Conservation (phyloP, 2,329 filamentous ascomycete species). For the Ophiostoma australiae region DNA sequence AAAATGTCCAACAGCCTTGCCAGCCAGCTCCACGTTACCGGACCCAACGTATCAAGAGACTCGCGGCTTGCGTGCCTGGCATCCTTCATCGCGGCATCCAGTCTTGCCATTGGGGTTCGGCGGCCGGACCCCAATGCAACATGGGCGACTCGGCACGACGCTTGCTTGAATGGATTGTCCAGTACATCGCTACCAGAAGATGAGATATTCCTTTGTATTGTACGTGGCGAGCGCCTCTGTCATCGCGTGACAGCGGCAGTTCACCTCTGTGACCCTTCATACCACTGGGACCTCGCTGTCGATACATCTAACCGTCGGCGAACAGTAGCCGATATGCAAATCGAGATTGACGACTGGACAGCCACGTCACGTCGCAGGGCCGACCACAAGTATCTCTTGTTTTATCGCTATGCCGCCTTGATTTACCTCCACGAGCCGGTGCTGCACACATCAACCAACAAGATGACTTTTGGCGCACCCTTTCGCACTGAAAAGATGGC, state of each 20-base stretch:
- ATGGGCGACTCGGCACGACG: constrained; percentile 16
- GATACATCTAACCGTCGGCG: not conserved
- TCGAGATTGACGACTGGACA: constrained; percentile 17
- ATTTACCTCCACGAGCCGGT: constrained; percentile 17
- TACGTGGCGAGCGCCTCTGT: constrained; percentile 18
- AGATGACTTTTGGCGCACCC: constrained; percentile 17
- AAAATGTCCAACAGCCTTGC: constrained; percentile 16
- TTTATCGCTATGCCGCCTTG: constrained; percentile 17
- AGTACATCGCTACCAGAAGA: not conserved
- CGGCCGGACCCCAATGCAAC: not conserved
- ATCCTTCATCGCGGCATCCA: constrained; percentile 14
- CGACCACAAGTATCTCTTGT: constrained; percentile 13
- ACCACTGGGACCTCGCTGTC: constrained; percentile 6
- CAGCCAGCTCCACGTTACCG: constrained; percentile 1
- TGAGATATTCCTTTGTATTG: constrained; percentile 7
- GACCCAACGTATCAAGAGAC: not conserved
- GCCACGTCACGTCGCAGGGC: not conserved
- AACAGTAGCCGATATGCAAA: not conserved
- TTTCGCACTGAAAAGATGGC: constrained; percentile 13
- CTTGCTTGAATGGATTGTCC: constrained; percentile 4
- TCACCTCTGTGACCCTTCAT: not conserved
- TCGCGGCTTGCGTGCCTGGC: constrained; percentile 12
- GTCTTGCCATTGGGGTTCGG: constrained; percentile 10
- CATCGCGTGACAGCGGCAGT: not conserved
- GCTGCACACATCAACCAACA: constrained; percentile 18